Evolutionary conservation across 176 grass and related monocot species (phyloP).

Genomic region (Juncus effusus): DNA sequence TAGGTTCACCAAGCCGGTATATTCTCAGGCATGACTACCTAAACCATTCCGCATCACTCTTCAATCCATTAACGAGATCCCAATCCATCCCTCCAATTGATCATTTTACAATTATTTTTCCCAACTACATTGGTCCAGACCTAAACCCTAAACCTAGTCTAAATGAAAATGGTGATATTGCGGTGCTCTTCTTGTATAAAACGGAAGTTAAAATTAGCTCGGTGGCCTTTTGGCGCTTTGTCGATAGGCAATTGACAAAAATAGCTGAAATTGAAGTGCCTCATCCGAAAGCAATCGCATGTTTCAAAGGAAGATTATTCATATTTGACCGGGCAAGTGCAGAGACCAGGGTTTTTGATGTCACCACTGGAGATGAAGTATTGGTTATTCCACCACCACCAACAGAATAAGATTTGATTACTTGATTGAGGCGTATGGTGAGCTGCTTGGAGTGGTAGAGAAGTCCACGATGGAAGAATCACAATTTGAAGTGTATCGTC

Average conservation of each 20-base stretch:
- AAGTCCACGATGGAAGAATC: not conserved
- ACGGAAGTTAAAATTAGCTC: too few relatives aligned
- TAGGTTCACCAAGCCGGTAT: too few relatives aligned
- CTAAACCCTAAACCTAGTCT: too few relatives aligned
- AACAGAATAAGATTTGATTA: not conserved
- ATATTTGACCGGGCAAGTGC: not conserved
- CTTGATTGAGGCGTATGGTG: constrained; percentile 10
- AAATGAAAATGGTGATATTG: not conserved
- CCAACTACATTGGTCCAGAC: not conserved
- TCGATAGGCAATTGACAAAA: not conserved
- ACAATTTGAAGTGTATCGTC: constrained; percentile 2
- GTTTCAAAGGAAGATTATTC: not conserved
- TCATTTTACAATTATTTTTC: not conserved
- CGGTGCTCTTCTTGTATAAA: too few relatives aligned
- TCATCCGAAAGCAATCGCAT: not conserved
- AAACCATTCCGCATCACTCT: too few relatives aligned
- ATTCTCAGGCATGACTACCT: too few relatives aligned
- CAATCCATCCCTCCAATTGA: not conserved
- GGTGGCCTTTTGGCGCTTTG: too few relatives aligned
- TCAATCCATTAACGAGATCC: not conserved
- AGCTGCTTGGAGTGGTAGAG: not conserved
- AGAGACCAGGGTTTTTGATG: constrained; percentile 2
- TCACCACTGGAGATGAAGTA: not conserved
- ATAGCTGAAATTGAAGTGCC: too few relatives aligned
- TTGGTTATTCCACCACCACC: too few relatives aligned